Evolutionary conservation across 2,329 filamentous ascomycete species (phyloP).

Genomic region (Hirsutella minnesotensis): DNA sequence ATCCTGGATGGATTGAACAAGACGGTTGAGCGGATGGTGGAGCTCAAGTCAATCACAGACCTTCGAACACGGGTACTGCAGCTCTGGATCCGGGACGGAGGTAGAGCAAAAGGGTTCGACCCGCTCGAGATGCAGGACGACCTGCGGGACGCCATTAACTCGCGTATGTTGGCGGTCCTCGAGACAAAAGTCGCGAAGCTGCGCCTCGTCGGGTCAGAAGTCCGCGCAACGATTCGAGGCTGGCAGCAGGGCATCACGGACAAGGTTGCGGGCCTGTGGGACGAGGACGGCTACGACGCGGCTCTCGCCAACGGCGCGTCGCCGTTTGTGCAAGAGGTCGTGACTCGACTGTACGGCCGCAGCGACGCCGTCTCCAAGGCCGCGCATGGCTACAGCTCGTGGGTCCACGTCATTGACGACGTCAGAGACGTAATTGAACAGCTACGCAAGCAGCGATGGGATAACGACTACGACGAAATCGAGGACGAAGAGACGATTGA

Average conservation of each 20-base stretch:
- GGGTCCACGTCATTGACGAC: conserved; percentile 62
- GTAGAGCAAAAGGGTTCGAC: conserved; percentile 53
- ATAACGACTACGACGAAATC: conserved; percentile 61
- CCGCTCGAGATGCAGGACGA: conserved; percentile 55
- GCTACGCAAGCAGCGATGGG: conserved; percentile 59
- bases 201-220: conserved; percentile 50
- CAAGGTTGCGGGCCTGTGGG: conserved; percentile 53
- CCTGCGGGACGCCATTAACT: conserved; percentile 57
- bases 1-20: conserved; percentile 51
- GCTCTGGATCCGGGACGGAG: conserved; percentile 62
- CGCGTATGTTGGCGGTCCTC: conserved; percentile 51
- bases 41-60: conserved; percentile 58
- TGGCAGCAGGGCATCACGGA: conserved; percentile 46
- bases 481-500: conserved; percentile 64
- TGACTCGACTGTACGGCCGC: conserved; percentile 60
- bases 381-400: conserved; percentile 54
- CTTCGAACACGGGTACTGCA: conserved; percentile 60
- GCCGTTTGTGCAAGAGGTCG: conserved; percentile 56
- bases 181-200: conserved; percentile 53
- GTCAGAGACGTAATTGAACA: conserved; percentile 51
- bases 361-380: conserved; percentile 53
- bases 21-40: conserved; percentile 45
- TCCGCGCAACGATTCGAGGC: conserved; percentile 46
- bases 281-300: conserved; percentile 46
- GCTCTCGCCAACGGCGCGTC: conserved; percentile 55